Conservation (phyloP, 2,329 filamentous ascomycete genomes). For the Sarocladiaceae sp. region DNA sequence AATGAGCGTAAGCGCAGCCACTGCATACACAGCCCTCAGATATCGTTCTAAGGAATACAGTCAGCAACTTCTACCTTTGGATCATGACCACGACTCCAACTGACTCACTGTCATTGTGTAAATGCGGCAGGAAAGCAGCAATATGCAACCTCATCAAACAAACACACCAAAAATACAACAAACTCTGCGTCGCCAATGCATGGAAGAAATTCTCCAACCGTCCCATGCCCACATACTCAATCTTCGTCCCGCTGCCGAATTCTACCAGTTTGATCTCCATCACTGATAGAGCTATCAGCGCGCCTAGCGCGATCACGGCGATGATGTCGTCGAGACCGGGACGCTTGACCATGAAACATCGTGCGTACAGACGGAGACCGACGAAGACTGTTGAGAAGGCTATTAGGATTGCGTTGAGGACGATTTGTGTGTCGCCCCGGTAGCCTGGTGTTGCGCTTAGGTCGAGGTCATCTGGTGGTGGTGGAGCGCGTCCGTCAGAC, state of each 20-base stretch:
- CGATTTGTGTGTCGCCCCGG: constrained; percentile 1
- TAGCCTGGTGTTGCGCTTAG: constrained; percentile 9
- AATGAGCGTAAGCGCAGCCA: constrained; percentile 8
- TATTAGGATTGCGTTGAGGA: constrained; percentile 5
- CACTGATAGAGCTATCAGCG: not conserved
- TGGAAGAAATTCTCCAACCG: constrained; percentile 3
- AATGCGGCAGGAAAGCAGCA: constrained; percentile 28
- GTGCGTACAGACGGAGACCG: constrained; percentile 2
- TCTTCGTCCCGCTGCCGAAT: constrained; percentile 9
- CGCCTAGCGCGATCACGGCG: not conserved
- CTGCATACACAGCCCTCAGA: not conserved
- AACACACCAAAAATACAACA: constrained; percentile 26
- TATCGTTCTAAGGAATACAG: constrained; percentile 1
- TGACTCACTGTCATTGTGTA: constrained; percentile 28
- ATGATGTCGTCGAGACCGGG: not conserved
- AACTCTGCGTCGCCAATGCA: constrained; percentile 7
- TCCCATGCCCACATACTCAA: not conserved
- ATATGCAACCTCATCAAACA: constrained; percentile 29
- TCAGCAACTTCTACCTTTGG: too few species aligned
- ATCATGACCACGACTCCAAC: too few species aligned
- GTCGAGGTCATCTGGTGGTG: constrained; percentile 4
- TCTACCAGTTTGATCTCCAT: constrained; percentile 7
- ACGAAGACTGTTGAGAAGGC: constrained; percentile 4
- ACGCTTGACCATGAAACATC: constrained; percentile 3
- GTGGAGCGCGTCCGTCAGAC: too few species aligned